Conservation (phyloP, 441 rosid genomes). For the Erodium trifolium region DNA sequence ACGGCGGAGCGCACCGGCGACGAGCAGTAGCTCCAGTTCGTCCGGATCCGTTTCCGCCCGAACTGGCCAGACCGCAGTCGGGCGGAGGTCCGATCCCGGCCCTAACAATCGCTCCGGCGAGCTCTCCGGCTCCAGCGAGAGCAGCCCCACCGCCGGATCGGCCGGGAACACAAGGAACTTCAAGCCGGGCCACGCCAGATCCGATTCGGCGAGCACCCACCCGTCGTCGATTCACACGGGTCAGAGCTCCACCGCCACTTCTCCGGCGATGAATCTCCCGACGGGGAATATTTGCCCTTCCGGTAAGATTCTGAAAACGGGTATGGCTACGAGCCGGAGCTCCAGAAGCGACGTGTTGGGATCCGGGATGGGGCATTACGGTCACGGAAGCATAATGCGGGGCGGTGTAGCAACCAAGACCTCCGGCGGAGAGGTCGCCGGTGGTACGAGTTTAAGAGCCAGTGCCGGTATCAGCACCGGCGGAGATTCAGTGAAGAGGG, state of each 20-base stretch:
- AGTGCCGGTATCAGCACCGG: neutral
- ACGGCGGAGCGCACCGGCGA: neutral
- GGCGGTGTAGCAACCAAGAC: constrained; percentile 18
- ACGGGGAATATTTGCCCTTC: constrained; percentile 85
- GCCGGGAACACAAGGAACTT: neutral
- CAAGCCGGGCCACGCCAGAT: no score
- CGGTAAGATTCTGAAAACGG: constrained; percentile 60
- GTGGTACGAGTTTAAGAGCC: neutral
- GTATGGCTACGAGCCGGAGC: constrained; percentile 33
- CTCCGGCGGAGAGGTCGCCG: neutral
- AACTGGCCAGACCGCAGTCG: neutral
- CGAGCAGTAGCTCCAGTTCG: constrained; percentile 8
- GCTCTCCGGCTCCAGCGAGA: constrained; percentile 1
- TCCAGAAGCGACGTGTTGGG: constrained; percentile 58
- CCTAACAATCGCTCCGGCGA: neutral
- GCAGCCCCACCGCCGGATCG: neutral
- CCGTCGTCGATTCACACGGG: no score
- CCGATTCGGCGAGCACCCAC: no score
- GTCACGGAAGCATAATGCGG: constrained; percentile 86
- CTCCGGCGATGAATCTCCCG: constrained; percentile 34
- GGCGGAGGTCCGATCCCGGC: neutral
- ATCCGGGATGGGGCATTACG: constrained; percentile 79
- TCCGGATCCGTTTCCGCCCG: neutral
- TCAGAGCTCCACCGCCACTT: no score
- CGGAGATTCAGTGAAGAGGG: neutral